Conservation (phyloP, 2,329 filamentous ascomycete species). For the Pseudocercospora vitis region DNA sequence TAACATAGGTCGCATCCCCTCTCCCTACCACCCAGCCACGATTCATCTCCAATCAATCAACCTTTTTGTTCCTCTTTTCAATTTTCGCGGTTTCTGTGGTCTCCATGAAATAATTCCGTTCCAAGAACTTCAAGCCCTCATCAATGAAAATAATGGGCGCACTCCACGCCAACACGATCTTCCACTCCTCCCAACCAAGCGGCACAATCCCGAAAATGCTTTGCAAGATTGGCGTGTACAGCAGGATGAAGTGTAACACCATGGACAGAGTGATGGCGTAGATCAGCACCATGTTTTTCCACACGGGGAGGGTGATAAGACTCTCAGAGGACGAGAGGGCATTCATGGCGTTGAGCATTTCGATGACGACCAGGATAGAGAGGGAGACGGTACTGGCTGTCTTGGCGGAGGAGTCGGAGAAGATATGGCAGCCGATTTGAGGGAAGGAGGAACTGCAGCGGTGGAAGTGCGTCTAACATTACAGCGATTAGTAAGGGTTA, state of each 20-base stretch:
- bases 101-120: conserved; percentile 50
- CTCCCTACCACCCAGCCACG: no score
- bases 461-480: conserved; percentile 74
- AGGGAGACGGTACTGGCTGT: conserved; percentile 90
- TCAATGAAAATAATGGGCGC: conserved; percentile 92
- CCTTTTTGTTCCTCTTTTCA: conserved; percentile 22
- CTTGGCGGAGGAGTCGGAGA: conserved; percentile 80
- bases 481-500: conserved; percentile 14
- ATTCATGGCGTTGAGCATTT: conserved; percentile 99
- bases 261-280: conserved; percentile 92
- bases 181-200: conserved; percentile 83
- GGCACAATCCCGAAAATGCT: conserved; percentile 87
- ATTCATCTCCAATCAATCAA: conserved; percentile 25
- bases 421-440: conserved; percentile 90
- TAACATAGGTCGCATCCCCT: not conserved
- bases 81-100: conserved; percentile 23
- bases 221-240: conserved; percentile 90
- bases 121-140: conserved; percentile 75
- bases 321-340: conserved; percentile 94
- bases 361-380: conserved; percentile 89
- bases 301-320: conserved; percentile 87
- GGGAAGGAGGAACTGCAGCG: conserved; percentile 82
- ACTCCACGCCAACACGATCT: conserved; percentile 84
- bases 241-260: conserved; percentile 87
- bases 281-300: conserved; percentile 98